These are phyloP conservation scores for Nicotiana sylvestris DNA, from an alignment of 257 asterid genomes.

Conservation along the genomic window DNA sequence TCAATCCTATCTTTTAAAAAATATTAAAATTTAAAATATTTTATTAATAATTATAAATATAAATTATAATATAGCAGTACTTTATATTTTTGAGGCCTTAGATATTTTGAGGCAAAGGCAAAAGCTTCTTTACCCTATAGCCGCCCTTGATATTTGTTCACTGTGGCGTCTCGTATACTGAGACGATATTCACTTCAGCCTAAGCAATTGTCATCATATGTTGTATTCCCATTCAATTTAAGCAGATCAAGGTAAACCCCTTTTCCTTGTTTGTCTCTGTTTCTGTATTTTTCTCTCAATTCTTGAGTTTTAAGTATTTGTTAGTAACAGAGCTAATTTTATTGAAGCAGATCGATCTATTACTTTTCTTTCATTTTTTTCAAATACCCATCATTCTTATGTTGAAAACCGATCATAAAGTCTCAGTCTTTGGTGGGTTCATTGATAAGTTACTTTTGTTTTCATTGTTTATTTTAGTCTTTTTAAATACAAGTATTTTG, in stretches of 20 bases:
- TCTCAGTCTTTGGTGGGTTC: neutral
- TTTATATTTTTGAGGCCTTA: too few species aligned
- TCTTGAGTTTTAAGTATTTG: neutral
- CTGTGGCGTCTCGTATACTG: slow-evolving; percentile 17
- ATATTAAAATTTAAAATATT: too few species aligned
- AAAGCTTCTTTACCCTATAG: neutral
- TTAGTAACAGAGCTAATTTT: neutral
- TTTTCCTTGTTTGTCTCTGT: neutral
- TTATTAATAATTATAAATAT: too few species aligned
- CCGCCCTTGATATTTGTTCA: neutral
- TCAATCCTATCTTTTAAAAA: too few species aligned
- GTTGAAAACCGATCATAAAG: neutral
- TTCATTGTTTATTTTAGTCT: neutral
- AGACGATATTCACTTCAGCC: neutral
- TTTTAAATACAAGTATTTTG: neutral
- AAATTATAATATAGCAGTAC: too few species aligned
- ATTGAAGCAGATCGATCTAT: neutral
- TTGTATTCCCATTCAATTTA: neutral
- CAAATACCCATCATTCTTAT: neutral
- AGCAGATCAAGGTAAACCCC: neutral
- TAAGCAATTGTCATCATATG: neutral
- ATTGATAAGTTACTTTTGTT: neutral
- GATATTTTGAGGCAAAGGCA: too few species aligned
- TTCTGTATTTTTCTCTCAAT: neutral
- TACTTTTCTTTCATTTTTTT: neutral